Conservation (phyloP, 768 basidiomycete species). For the Omphalotus guepiniiformis region DNA sequence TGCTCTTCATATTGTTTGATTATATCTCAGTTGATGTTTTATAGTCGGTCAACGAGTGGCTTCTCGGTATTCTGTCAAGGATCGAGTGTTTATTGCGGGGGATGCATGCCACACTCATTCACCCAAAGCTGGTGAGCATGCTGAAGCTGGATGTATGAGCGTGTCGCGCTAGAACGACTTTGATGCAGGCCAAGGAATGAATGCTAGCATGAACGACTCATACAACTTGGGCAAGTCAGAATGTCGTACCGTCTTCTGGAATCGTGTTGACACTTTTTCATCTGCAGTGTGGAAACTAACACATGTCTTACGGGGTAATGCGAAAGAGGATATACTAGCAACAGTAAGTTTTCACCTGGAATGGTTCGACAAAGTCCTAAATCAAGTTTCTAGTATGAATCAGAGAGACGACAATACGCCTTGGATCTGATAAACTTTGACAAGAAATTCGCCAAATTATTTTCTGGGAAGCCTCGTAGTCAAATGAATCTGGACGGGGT, state of each 20-base stretch:
- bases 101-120: conserved; percentile 73
- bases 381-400: conserved; percentile 47
- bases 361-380: not conserved
- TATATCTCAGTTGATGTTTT: not conserved
- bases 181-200: conserved; percentile 66
- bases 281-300: conserved; percentile 55
- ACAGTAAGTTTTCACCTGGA: conserved; percentile 33
- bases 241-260: not conserved
- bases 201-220: conserved; percentile 72
- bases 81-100: conserved; percentile 72
- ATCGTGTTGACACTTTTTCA: not conserved
- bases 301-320: conserved; percentile 53
- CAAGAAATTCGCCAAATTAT: conserved; percentile 57
- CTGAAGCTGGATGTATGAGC: too few species aligned
- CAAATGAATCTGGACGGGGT: conserved; percentile 43
- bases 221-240: conserved; percentile 53
- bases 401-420: conserved; percentile 63
- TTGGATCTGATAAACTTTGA: conserved; percentile 73
- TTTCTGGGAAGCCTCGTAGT: conserved; percentile 62
- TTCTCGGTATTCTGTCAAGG: conserved; percentile 51
- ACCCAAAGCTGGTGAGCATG: conserved; percentile 51
- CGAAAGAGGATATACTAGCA: conserved; percentile 40
- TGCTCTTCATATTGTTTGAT: too few species aligned
- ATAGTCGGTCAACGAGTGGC: conserved; percentile 75
- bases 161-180: too few species aligned